Percentiles rank a stretch among this genome's conserved stretches.
Evolutionary conservation across 2,329 filamentous ascomycete genomes (phyloP).

Genomic region (Claviceps digitariae): DNA sequence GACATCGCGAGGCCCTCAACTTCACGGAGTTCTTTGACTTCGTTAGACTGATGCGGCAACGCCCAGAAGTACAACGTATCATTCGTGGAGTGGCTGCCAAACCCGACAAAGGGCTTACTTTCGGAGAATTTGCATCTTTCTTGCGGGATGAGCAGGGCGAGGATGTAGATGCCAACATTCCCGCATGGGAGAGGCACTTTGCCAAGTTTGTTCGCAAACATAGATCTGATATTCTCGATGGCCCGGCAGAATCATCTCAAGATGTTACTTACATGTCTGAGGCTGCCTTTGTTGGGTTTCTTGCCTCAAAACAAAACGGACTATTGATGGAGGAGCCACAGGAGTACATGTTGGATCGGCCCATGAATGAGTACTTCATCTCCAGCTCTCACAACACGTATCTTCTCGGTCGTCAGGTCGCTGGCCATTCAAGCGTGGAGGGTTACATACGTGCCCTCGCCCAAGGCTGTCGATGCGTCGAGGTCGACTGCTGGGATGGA

Average conservation of each 20-base stretch:
- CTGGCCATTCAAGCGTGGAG: constrained; percentile 82
- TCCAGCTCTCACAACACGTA: constrained; percentile 99
- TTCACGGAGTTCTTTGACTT: constrained; percentile 77
- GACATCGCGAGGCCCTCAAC: constrained; percentile 51
- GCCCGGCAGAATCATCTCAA: constrained; percentile 28
- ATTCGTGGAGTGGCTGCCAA: constrained; percentile 50
- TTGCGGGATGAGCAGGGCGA: constrained; percentile 61
- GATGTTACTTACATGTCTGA: constrained; percentile 53
- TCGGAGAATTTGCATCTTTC: constrained; percentile 63
- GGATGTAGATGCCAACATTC: constrained; percentile 52
- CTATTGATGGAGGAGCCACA: constrained; percentile 48
- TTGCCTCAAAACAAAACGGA: constrained; percentile 62
- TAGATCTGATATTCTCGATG: constrained; percentile 30
- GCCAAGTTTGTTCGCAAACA: constrained; percentile 51
- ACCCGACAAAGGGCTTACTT: constrained; percentile 50
- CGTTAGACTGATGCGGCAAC: constrained; percentile 66
- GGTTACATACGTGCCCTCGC: constrained; percentile 84
- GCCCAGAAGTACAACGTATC: constrained; percentile 66
- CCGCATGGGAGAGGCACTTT: constrained; percentile 61
- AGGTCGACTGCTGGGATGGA: constrained; percentile 98
- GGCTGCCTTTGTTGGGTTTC: constrained; percentile 62
- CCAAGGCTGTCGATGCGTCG: constrained; percentile 84
- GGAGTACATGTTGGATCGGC: constrained; percentile 57
- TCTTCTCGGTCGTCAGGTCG: constrained; percentile 78
- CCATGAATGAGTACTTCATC: constrained; percentile 93